These are phyloP conservation scores for Epichloe bromicola DNA, from an alignment of 2,329 filamentous ascomycete species.

Conservation along the genomic window DNA sequence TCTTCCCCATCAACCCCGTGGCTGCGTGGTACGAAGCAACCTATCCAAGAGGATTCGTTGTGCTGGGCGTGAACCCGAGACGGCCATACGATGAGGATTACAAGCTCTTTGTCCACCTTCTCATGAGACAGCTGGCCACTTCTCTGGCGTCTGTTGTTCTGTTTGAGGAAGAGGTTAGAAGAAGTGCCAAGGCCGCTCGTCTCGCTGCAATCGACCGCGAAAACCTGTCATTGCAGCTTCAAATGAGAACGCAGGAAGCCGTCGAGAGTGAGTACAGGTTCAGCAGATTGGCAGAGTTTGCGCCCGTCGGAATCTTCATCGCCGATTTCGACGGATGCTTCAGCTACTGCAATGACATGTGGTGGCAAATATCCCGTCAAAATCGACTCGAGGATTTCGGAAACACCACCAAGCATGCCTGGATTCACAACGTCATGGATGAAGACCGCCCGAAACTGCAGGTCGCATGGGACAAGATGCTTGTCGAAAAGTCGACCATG, in stretches of 20 bases:
- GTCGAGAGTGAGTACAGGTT: slow-evolving; percentile 30
- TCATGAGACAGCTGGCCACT: slow-evolving; percentile 46
- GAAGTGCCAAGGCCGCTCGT: slow-evolving; percentile 27
- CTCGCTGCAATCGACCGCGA: slow-evolving; percentile 5
- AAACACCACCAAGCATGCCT: slow-evolving; percentile 30
- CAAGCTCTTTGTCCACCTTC: slow-evolving; percentile 47
- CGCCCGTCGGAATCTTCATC: slow-evolving; percentile 74
- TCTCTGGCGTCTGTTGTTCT: slow-evolving; percentile 58
- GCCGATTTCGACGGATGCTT: slow-evolving; percentile 56
- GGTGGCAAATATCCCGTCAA: slow-evolving; percentile 56
- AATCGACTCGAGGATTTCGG: slow-evolving; percentile 43
- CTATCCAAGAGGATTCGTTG: slow-evolving; percentile 44
- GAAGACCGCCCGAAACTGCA: slow-evolving; percentile 49
- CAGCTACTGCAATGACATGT: slow-evolving; percentile 51
- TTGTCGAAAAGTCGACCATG: slow-evolving; percentile 47
- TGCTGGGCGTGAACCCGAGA: slow-evolving; percentile 58
- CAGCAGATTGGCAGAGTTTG: slow-evolving; percentile 71
- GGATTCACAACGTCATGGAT: slow-evolving; percentile 59
- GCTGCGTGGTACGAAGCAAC: slow-evolving; percentile 6
- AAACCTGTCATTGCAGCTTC: slow-evolving; percentile 4
- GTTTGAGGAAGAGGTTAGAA: slow-evolving; percentile 56
- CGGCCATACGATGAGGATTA: slow-evolving; percentile 65
- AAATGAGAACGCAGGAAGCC: slow-evolving; percentile 5
- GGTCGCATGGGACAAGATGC: slow-evolving; percentile 40
- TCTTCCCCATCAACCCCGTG: slow-evolving; percentile 45